Conservation (phyloP, 805 yeast species). For the Vanderwaltozyma tropicalis region DNA sequence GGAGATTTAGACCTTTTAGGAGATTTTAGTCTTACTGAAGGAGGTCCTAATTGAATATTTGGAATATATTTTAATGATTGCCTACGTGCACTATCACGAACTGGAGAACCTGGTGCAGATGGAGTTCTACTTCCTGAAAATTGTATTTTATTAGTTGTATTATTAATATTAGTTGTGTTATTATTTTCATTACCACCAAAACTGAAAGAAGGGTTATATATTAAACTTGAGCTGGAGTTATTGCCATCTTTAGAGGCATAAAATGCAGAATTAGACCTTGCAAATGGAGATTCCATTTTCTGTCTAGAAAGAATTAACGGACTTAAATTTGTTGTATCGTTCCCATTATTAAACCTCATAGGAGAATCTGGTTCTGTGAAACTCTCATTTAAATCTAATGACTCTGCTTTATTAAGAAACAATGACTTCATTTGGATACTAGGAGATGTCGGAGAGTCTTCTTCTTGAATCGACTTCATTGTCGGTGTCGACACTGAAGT, state of each 20-base stretch:
- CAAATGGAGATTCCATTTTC: background rate
- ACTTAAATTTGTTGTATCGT: background rate
- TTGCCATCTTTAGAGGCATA: constrained; percentile 23
- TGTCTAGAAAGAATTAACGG: background rate
- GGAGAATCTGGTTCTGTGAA: background rate
- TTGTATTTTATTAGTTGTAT: background rate
- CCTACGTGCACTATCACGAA: constrained; percentile 13
- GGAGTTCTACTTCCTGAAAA: background rate
- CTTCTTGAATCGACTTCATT: constrained; percentile 23
- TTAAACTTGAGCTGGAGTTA: constrained; percentile 27
- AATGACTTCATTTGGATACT: constrained; percentile 1
- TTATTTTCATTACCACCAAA: constrained; percentile 19
- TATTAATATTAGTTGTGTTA: background rate
- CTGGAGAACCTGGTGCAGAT: background rate
- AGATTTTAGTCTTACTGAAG: constrained; percentile 20
- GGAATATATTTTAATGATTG: constrained; percentile 25
- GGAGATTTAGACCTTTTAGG: constrained; percentile 25
- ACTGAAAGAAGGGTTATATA: constrained; percentile 23
- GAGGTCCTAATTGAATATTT: constrained; percentile 24
- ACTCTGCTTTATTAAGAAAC: constrained; percentile 7
- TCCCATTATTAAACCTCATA: background rate
- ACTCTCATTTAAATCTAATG: background rate
- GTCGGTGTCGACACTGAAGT: constrained; percentile 11
- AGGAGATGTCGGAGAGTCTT: constrained; percentile 14
- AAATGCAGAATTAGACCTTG: constrained; percentile 14